phyloP scores from a whole-genome alignment of 2,329 filamentous ascomycete species.

The Lanzia echinophila region DNA sequence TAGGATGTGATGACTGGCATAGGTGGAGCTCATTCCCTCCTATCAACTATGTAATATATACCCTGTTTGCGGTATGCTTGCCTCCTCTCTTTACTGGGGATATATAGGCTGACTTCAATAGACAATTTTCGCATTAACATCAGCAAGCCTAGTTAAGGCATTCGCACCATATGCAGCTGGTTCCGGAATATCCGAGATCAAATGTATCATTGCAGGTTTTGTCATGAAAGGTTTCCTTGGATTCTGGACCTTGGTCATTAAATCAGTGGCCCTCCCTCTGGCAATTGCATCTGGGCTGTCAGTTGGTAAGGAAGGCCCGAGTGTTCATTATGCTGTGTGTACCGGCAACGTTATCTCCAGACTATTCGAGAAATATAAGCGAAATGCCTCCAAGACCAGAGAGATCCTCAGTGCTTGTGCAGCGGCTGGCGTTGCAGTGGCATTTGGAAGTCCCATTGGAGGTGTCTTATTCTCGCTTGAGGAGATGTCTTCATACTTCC shows the following conservation, averaged over 20 bases:
- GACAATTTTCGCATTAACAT: conserved; percentile 73
- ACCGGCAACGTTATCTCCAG: conserved; percentile 94
- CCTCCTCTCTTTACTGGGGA: neutral
- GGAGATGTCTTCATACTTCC: conserved; percentile 96
- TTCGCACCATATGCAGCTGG: conserved; percentile 96
- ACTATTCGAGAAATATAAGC: conserved; percentile 85
- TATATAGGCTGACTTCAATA: conserved; percentile 30
- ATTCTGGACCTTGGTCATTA: conserved; percentile 86
- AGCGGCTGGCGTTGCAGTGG: conserved; percentile 90
- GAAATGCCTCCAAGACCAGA: conserved; percentile 86
- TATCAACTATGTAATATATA: conserved; percentile 82
- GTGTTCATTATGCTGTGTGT: conserved; percentile 98
- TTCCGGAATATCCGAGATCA: conserved; percentile 97
- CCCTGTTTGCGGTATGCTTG: conserved; percentile 65
- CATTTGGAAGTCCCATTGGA: conserved; percentile 95
- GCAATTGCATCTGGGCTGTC: conserved; percentile 91
- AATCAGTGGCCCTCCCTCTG: conserved; percentile 82
- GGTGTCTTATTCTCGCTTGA: conserved; percentile 95
- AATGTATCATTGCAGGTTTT: conserved; percentile 97
- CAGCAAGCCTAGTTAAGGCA: conserved; percentile 77
- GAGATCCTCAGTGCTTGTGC: conserved; percentile 94
- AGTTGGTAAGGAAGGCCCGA: conserved; percentile 94
- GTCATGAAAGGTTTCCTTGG: conserved; percentile 98
- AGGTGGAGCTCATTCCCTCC: conserved; percentile 74
- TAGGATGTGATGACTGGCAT: conserved; percentile 83